These are phyloP conservation scores for Ramaria rubella DNA, from an alignment of 768 basidiomycete genomes.

Conservation along the genomic window DNA sequence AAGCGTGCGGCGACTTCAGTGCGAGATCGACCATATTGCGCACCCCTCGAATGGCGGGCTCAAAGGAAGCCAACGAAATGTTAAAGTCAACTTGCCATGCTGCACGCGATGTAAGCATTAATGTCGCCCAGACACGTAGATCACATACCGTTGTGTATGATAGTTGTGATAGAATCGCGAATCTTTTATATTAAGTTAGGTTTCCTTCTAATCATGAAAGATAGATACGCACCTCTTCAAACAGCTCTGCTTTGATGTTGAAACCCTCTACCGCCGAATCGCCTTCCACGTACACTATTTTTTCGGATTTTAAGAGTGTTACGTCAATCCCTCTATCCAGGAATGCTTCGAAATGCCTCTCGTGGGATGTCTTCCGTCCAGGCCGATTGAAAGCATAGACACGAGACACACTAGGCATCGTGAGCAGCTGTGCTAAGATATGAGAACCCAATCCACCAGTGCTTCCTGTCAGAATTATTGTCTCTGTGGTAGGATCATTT, in stretches of 20 bases:
- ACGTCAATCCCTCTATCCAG: conserved; percentile 16
- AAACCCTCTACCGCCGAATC: conserved; percentile 10
- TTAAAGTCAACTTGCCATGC: conserved; percentile 36
- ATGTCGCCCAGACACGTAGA: not conserved
- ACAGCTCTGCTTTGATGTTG: conserved; percentile 3
- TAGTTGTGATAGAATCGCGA: conserved; percentile 3
- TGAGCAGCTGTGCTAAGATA: conserved; percentile 5
- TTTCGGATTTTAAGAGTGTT: conserved; percentile 12
- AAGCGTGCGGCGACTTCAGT: conserved; percentile 18
- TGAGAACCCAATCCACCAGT: conserved; percentile 13
- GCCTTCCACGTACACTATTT: conserved; percentile 20
- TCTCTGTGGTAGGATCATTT: not conserved
- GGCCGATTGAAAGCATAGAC: conserved; percentile 12
- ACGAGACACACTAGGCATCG: not conserved
- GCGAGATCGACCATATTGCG: conserved; percentile 31
- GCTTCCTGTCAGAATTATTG: conserved; percentile 11
- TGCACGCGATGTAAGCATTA: conserved; percentile 10
- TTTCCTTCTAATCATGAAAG: not conserved
- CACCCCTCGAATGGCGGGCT: conserved; percentile 24
- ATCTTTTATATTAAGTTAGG: conserved; percentile 2
- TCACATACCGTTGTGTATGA: conserved; percentile 11
- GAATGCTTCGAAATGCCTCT: conserved; percentile 15
- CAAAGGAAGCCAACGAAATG: conserved; percentile 25
- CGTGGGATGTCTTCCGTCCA: too few species aligned
- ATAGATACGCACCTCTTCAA: conserved; percentile 8